Conservation (phyloP, 1,284 basidiomycete genomes). For the Marasmius tenuissimus region DNA sequence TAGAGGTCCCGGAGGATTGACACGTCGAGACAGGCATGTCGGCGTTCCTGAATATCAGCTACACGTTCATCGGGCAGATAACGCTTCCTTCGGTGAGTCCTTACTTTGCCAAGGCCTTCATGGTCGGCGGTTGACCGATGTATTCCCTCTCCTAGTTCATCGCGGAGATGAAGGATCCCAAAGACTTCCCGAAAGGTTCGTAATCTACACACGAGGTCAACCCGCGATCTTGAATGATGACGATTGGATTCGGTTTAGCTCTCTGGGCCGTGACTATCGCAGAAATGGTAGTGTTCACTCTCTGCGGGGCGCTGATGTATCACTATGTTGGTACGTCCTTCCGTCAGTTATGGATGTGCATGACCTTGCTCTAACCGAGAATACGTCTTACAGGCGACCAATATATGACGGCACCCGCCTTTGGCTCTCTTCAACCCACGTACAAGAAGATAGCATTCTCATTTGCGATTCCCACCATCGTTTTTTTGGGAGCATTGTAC, state of each 20-base stretch:
- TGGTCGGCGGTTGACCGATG: background rate
- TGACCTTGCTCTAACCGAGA: background rate
- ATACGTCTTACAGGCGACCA: constrained; percentile 34
- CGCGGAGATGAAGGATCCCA: constrained; percentile 57
- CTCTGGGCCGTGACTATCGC: constrained; percentile 47
- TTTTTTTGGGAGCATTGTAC: constrained; percentile 48
- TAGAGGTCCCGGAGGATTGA: background rate
- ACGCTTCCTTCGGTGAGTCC: constrained; percentile 38
- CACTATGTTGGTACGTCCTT: constrained; percentile 39
- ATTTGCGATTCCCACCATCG: constrained; percentile 52
- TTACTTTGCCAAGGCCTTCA: background rate
- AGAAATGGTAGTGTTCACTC: constrained; percentile 59
- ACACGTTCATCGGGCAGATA: constrained; percentile 66
- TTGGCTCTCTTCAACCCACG: constrained; percentile 39
- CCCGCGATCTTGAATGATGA: background rate
- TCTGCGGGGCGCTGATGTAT: constrained; percentile 65
- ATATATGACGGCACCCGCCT: constrained; percentile 52
- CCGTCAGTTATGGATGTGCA: background rate
- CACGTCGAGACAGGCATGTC: constrained; percentile 32
- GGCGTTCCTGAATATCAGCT: constrained; percentile 49
- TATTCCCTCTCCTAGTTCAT: constrained; percentile 38
- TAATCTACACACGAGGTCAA: constrained; percentile 16
- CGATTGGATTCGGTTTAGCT: constrained; percentile 22
- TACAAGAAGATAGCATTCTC: constrained; percentile 49
- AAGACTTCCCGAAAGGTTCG: constrained; percentile 62